These are phyloP conservation scores for Cardamine occulta DNA, from an alignment of 345 rosid genomes.

Conservation along the genomic window DNA sequence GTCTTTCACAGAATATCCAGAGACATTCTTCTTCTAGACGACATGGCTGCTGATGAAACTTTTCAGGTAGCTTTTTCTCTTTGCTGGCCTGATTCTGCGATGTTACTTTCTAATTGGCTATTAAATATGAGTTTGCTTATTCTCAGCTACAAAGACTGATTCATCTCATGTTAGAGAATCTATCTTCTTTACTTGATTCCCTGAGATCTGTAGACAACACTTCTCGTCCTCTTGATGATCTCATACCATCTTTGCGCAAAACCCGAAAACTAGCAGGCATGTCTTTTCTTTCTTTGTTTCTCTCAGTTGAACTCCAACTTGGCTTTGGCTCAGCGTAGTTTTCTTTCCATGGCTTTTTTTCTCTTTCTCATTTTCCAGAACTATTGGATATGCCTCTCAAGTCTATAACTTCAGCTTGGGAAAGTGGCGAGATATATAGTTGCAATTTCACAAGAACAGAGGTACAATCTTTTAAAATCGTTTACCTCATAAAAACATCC, in stretches of 20 bases:
- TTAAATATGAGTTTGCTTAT: conserved; percentile 27
- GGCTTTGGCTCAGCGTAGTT: not conserved
- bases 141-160: conserved; percentile 85
- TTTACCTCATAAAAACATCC: not conserved
- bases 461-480: conserved; percentile 52
- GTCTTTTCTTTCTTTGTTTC: conserved; percentile 20
- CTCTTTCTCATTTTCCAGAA: conserved; percentile 50
- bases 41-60: conserved; percentile 98
- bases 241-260: conserved; percentile 75
- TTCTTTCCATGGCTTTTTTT: not conserved
- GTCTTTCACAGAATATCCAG: conserved; percentile 72
- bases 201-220: conserved; percentile 49
- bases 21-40: conserved; percentile 88
- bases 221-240: conserved; percentile 53
- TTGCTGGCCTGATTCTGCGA: not conserved
- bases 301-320: conserved; percentile 23
- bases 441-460: conserved; percentile 73
- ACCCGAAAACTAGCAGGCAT: conserved; percentile 86
- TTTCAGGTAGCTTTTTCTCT: conserved; percentile 59
- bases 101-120: conserved; percentile 4
- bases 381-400: conserved; percentile 87
- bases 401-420: conserved; percentile 83
- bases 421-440: conserved; percentile 73
- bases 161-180: conserved; percentile 72
- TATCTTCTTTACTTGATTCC: conserved; percentile 67